Conservation (phyloP, 208 protist genomes). For the Acanthamoeba rhysodes region DNA sequence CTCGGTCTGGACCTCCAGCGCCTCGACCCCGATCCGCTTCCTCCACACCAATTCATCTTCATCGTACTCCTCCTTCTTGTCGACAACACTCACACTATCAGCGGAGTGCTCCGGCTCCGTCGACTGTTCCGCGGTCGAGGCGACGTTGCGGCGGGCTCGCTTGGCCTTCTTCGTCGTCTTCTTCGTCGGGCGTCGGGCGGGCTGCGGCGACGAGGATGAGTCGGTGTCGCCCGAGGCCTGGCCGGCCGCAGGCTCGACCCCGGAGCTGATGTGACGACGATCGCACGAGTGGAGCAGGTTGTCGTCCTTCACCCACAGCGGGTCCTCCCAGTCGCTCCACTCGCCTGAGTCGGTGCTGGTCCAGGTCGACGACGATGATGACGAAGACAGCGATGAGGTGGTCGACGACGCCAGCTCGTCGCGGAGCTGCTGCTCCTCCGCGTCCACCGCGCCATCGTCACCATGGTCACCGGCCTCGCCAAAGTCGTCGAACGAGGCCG, state of each 20-base stretch:
- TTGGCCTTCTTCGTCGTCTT: too few species aligned
- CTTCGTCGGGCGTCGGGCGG: too few species aligned
- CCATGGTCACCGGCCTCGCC: not conserved
- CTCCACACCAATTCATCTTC: not conserved
- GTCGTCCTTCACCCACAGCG: constrained; percentile 45
- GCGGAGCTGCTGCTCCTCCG: not conserved
- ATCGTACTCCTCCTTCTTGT: not conserved
- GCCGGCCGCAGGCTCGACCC: too few species aligned
- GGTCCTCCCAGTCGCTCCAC: constrained; percentile 55
- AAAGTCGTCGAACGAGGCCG: not conserved
- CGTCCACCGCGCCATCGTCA: not conserved
- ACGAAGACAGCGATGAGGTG: not conserved
- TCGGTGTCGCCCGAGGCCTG: too few species aligned
- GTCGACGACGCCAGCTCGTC: not conserved
- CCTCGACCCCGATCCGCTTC: not conserved
- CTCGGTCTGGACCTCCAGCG: not conserved
- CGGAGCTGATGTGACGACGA: not conserved
- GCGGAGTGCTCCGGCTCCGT: too few species aligned
- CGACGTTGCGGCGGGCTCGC: too few species aligned
- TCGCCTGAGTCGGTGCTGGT: not conserved
- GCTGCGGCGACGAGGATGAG: too few species aligned
- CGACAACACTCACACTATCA: too few species aligned
- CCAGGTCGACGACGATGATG: not conserved
- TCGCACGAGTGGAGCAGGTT: not conserved
- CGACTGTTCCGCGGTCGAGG: too few species aligned